A percentile compares a stretch with the other conserved stretches of the same genome.
Conservation (phyloP, 2,329 filamentous ascomycete species). For the Aspergillus carbonarius region DNA sequence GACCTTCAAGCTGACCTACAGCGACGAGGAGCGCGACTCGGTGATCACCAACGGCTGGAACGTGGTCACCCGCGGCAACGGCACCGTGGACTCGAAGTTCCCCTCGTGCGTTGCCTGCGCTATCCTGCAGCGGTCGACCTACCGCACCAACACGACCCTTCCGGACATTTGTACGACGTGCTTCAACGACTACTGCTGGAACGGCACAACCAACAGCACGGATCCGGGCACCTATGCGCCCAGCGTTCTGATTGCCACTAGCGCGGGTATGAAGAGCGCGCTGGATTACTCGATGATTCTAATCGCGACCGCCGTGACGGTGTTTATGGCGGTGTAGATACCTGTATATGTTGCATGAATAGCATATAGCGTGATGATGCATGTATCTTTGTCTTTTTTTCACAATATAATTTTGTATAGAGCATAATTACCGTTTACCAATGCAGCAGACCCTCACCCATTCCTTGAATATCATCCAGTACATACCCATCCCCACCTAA, state of each 20-base stretch:
- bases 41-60: slow-evolving; percentile 87
- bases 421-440: no score
- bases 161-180: slow-evolving; percentile 73
- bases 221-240: slow-evolving; percentile 12
- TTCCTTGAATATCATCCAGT: no score
- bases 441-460: no score
- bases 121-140: slow-evolving; percentile 72
- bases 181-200: slow-evolving; percentile 87
- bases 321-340: slow-evolving; percentile 9
- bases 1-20: slow-evolving; percentile 70
- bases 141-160: slow-evolving; percentile 65
- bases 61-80: slow-evolving; percentile 78
- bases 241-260: slow-evolving; percentile 2
- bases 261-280: background rate
- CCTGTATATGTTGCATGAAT: no score
- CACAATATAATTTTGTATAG: no score
- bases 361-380: no score
- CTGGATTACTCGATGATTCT: slow-evolving; percentile 5
- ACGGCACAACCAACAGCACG: slow-evolving; percentile 62
- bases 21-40: slow-evolving; percentile 65
- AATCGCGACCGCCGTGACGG: background rate
- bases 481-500: no score
- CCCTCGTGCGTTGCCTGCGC: slow-evolving; percentile 84
- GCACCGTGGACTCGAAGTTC: slow-evolving; percentile 72
- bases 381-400: no score